A percentile compares a stretch with the other conserved stretches of the same genome.
phyloP scores from a whole-genome alignment of 2,329 filamentous ascomycete species.

The Monilinia fructigena region DNA sequence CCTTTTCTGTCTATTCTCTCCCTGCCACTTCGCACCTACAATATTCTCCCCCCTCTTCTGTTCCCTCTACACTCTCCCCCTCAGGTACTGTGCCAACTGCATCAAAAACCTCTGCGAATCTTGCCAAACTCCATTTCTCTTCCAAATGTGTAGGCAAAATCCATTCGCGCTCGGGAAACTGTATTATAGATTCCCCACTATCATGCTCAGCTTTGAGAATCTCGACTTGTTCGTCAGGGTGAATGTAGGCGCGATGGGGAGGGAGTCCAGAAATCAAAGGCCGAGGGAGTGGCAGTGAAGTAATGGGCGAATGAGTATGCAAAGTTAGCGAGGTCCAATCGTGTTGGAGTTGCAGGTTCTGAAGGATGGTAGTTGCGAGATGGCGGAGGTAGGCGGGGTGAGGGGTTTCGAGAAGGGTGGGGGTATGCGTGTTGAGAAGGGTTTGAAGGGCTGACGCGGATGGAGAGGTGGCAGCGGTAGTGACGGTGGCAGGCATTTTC shows the following conservation, averaged over 20 bases:
- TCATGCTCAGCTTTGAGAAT: constrained; percentile 61
- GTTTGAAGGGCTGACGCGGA: constrained; percentile 31
- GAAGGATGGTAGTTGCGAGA: constrained; percentile 60
- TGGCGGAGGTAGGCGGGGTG: constrained; percentile 43
- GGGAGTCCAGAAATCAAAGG: constrained; percentile 71
- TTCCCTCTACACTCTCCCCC: constrained; percentile 29
- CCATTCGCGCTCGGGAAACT: constrained; percentile 67
- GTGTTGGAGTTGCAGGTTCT: constrained; percentile 74
- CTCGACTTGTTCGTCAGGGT: constrained; percentile 79
- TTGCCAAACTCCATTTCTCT: constrained; percentile 68
- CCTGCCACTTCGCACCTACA: constrained; percentile 46
- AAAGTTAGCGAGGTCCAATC: constrained; percentile 65
- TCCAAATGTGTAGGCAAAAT: constrained; percentile 70
- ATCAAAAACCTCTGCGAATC: constrained; percentile 70
- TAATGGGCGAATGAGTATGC: constrained; percentile 49
- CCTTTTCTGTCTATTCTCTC: constrained; percentile 58
- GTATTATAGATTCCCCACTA: constrained; percentile 47
- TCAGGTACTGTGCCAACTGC: constrained; percentile 50
- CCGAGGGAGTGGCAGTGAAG: constrained; percentile 49
- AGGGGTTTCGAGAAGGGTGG: constrained; percentile 29
- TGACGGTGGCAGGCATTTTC: constrained; percentile 29
- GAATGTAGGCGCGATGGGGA: constrained; percentile 70
- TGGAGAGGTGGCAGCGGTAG: constrained; percentile 24
- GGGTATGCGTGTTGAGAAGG: constrained; percentile 33
- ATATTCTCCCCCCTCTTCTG: constrained; percentile 30